These are phyloP conservation scores for Lactarius psammicola DNA, from an alignment of 768 basidiomycete species.

Conservation along the genomic window DNA sequence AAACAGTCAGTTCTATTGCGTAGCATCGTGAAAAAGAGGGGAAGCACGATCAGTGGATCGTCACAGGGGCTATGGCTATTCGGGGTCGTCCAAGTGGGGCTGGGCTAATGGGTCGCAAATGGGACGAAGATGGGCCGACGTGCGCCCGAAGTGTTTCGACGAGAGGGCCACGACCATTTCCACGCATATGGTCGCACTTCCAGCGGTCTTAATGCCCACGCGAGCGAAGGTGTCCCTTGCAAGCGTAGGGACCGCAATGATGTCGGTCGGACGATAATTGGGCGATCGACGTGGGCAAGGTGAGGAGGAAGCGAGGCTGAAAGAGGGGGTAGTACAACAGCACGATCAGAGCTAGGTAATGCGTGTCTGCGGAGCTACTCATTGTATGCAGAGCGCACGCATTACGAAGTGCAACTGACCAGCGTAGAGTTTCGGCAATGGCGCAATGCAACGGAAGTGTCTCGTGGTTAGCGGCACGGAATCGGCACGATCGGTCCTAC, in stretches of 20 bases:
- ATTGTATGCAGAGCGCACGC: background rate
- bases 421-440: background rate
- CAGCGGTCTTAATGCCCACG: background rate
- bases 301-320: background rate
- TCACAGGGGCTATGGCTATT: background rate
- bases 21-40: no score
- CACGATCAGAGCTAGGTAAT: background rate
- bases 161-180: background rate
- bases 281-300: background rate
- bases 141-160: background rate
- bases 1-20: background rate
- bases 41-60: background rate
- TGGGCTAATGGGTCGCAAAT: background rate
- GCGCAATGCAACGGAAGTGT: background rate
- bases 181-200: background rate
- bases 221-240: background rate
- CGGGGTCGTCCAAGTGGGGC: background rate
- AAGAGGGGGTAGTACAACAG: background rate
- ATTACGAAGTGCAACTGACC: background rate
- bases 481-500: background rate
- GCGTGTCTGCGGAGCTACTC: background rate
- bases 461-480: background rate
- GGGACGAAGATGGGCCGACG: background rate
- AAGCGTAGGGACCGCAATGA: background rate
- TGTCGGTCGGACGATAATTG: background rate